These are phyloP conservation scores for Suillus weaverae DNA, from an alignment of 768 basidiomycete genomes.

Conservation along the genomic window DNA sequence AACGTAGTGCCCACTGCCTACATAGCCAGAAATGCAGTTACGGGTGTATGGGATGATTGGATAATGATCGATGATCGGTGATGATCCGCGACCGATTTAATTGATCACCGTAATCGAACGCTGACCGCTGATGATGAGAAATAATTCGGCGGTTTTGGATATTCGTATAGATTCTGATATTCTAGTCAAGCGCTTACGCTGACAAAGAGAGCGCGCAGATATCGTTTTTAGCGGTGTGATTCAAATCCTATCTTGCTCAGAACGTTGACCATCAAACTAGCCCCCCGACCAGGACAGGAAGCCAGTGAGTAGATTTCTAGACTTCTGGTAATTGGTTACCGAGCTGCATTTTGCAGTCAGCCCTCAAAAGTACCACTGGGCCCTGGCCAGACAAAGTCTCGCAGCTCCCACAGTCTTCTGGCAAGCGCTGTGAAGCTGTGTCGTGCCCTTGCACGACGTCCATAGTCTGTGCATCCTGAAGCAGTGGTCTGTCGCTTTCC, in stretches of 20 bases:
- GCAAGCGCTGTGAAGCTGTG: background rate
- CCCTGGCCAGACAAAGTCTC: background rate
- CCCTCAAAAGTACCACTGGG: background rate
- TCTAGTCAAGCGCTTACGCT: background rate
- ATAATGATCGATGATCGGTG: background rate
- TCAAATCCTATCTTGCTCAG: background rate
- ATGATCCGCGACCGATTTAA: constrained; percentile 1
- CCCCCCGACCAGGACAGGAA: background rate
- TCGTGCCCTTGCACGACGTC: background rate
- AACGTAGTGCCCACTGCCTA: background rate
- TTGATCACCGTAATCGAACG: background rate
- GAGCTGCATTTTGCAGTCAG: background rate
- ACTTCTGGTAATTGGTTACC: background rate
- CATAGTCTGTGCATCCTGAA: background rate
- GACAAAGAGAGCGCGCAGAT: background rate
- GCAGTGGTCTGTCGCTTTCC: too few species aligned
- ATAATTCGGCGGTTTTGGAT: background rate
- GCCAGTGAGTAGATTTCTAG: background rate
- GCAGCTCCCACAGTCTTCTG: background rate
- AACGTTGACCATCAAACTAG: background rate
- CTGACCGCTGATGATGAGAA: constrained; percentile 1
- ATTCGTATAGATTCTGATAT: background rate
- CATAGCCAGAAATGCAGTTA: background rate
- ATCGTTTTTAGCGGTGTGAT: too few species aligned
- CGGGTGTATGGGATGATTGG: background rate